Evolutionary conservation across 2,329 filamentous ascomycete species (phyloP), one percentile per base, ranked within the genome.

Genomic region (Lachnellula occidentalis): DNA sequence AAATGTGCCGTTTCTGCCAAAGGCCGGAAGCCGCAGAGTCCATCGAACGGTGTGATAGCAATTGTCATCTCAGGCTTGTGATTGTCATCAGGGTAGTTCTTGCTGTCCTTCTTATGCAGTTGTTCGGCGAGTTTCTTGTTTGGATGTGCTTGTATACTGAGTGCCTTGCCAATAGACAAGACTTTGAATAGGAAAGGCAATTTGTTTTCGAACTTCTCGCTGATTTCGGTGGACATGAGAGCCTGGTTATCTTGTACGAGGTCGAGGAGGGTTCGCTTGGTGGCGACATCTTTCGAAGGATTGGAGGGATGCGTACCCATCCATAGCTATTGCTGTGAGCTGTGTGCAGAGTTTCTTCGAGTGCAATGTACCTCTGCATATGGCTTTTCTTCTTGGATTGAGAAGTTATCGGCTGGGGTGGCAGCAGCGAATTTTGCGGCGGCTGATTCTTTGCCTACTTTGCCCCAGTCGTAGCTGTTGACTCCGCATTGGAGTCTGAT

Each of bases 51-150:
- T 1, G 94, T 97, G 66, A 99, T 87, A 58, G 94, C 94, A 71
- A 99, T 96, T 59, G 94, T 92, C 94, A 99, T 99, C 74, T 99
- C 94, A 34, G 94, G 94, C 76, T 99, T 99, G 79, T 99, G 94
- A 76, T 99, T 99, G 76, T 97, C 92, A 77, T 99, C 91, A 55
- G 92, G 94, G 70, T 99, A 99, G 77, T 99, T 95, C 74, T 90
- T 90, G 48, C 91, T 81, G 69, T 99, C 92, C 59, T 80, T 84
- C 39, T 85, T 82, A 71, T 97, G 94, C 31, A 99, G 78, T 69
- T 90, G 76, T 74, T 95, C 92, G 50, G 94, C 94, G 14, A 95
- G 85, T 73, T 88, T 90, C 81, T 96, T 96, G 76, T 96, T 95
- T 50, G 91, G 91, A 65, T 99, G 94, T 22, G 94, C 94, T 72